Base-by-base conservation (phyloP, 352 stramenopile genomes). In the Phytophthora pinifolia region DNA sequence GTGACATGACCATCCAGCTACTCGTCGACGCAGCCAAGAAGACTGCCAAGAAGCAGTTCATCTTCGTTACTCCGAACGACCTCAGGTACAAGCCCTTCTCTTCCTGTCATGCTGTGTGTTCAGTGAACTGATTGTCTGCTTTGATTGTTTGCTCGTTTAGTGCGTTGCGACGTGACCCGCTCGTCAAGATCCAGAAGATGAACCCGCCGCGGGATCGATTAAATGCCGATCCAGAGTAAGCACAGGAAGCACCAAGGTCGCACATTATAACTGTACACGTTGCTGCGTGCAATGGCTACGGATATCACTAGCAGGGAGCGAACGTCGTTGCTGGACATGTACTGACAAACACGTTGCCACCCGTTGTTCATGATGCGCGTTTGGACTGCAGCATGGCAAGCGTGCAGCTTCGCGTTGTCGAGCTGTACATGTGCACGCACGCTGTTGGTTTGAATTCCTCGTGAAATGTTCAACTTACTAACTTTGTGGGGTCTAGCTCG, bases 1-100 rank as follows among this genome's bases (percentile, higher is more conserved):
- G 97, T 38, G 98, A 98, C 30, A 92, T 98, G 61, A 97, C 96
- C 2, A 94, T 99, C 50, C 75, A 98, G 35, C 67, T 96, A 55
- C 78, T 99, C n/a, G 88, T 99, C 15, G 58, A 88, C 9, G 89
- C 82, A 0, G 83, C 81, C 15, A 92, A 94, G 66, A 72, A 75
- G 36, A 79, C 89, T 43, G 57, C 59, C 39, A 76, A 73, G 53
- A 93, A 94, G 60, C 83, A 95, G 50, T 95, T 94, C 60, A 95
- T 95, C 54, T 95, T 95, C 46, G 83, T 95, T 31, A 95, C 85
- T 8, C 85, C 85, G 7, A 93, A 95, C 55, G 83, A 94, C 31
- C 72, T 95, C 47, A 95, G 84, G 84, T 92, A 77, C 45, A 59
- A 56, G 4, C 8, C 3, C 41, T 41, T 54, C 32, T 34, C 22